phyloP scores from a whole-genome alignment of 1,284 basidiomycete genomes.

The Athelia sp. region DNA sequence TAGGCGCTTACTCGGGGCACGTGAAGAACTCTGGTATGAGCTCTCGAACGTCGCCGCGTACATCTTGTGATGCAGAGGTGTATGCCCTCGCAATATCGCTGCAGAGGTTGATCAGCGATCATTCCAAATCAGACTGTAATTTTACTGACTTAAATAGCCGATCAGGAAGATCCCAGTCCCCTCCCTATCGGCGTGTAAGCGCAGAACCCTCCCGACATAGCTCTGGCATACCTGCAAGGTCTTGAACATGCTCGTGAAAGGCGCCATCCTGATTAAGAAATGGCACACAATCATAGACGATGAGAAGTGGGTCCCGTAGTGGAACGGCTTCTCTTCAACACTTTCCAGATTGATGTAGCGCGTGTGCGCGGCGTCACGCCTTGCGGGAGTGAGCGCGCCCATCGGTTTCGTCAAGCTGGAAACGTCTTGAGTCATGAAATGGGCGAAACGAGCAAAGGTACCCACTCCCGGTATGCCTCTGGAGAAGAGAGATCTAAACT shows the following conservation, averaged over 20 bases:
- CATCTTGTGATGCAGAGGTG: slow-evolving; percentile 80
- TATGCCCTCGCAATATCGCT: slow-evolving; percentile 78
- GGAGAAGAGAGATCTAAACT: slow-evolving; percentile 66
- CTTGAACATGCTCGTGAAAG: slow-evolving; percentile 92
- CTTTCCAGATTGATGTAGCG: slow-evolving; percentile 78
- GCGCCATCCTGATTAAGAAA: slow-evolving; percentile 86
- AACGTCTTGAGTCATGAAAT: slow-evolving; percentile 7
- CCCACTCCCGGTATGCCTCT: slow-evolving; percentile 75
- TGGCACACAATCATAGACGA: slow-evolving; percentile 97
- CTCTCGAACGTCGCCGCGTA: slow-evolving; percentile 91
- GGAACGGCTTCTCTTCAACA: slow-evolving; percentile 83
- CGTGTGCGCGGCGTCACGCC: slow-evolving; percentile 67
- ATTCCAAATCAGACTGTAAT: neutral
- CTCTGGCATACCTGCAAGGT: slow-evolving; percentile 60
- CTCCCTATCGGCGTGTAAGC: slow-evolving; percentile 46
- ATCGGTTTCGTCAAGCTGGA: slow-evolving; percentile 78
- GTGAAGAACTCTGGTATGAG: slow-evolving; percentile 92
- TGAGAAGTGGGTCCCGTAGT: slow-evolving; percentile 94
- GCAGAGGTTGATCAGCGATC: slow-evolving; percentile 5
- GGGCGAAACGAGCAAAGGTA: slow-evolving; percentile 7
- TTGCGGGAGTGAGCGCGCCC: slow-evolving; percentile 80
- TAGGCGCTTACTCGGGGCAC: slow-evolving; percentile 55
- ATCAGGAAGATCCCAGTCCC: slow-evolving; percentile 96
- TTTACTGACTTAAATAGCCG: slow-evolving; percentile 71
- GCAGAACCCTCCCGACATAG: neutral